Evolutionary conservation across 176 grass and related monocot genomes (phyloP).

Genomic region (Oryza glumipatula): DNA sequence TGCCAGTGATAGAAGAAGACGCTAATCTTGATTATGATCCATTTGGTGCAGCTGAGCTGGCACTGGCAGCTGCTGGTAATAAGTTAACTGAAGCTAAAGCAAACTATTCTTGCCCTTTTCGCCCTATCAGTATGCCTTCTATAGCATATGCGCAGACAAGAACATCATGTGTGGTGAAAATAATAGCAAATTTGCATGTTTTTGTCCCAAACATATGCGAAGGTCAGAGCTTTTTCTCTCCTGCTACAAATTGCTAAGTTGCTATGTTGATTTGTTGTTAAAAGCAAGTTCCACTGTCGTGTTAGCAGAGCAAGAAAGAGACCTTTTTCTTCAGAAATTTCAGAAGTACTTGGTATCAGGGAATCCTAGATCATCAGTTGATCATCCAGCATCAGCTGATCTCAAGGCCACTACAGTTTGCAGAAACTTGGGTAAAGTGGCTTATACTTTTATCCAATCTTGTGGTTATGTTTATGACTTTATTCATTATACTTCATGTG

Average conservation of each 20-base stretch:
- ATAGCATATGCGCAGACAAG: constrained; percentile 82
- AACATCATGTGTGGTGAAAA: constrained; percentile 95
- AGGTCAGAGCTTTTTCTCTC: constrained; percentile 57
- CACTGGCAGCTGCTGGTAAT: constrained; percentile 51
- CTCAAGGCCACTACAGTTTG: constrained; percentile 57
- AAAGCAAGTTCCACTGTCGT: constrained; percentile 37
- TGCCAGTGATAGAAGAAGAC: constrained; percentile 78
- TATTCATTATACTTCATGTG: constrained; percentile 26
- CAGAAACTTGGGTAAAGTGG: constrained; percentile 80
- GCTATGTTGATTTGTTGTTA: constrained; percentile 15
- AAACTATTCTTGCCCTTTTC: constrained; percentile 67
- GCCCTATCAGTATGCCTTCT: constrained; percentile 55
- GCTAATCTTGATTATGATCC: constrained; percentile 92
- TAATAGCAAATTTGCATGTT: constrained; percentile 94
- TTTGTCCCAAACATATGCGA: constrained; percentile 96
- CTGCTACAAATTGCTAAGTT: constrained; percentile 22
- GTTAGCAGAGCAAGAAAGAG: constrained; percentile 92
- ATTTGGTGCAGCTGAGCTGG: constrained; percentile 72
- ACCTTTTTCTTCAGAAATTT: constrained; percentile 93
- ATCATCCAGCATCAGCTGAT: constrained; percentile 42
- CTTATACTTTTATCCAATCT: constrained; percentile 18
- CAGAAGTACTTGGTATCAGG: constrained; percentile 61
- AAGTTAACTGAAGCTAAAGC: constrained; percentile 58
- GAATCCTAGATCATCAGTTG: constrained; percentile 38
- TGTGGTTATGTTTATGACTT: constrained; percentile 7